Evolutionary conservation across 768 basidiomycete species (phyloP).

Genomic region (Rhodotorula kratochvilovae): DNA sequence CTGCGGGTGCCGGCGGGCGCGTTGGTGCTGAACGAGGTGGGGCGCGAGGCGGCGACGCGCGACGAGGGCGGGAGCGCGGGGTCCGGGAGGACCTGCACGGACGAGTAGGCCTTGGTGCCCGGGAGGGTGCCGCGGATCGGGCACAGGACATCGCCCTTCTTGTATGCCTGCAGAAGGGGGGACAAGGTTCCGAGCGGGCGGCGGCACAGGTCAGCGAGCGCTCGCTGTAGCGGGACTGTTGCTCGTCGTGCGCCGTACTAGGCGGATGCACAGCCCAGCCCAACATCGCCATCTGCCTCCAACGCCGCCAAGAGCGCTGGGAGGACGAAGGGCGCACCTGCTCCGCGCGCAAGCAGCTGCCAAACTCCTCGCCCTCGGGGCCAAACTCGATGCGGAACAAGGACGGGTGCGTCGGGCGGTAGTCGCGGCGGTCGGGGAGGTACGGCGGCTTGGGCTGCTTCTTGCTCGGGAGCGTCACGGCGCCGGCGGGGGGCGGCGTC

Average conservation of each 20-base stretch:
- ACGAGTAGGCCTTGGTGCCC: slow-evolving; percentile 34
- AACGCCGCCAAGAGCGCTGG: too few species aligned
- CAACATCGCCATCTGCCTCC: not conserved
- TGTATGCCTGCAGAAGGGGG: slow-evolving; percentile 16
- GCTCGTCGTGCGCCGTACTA: too few species aligned
- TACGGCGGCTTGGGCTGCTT: slow-evolving; percentile 26
- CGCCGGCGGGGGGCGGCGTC: slow-evolving; percentile 1
- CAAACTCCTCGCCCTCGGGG: slow-evolving; percentile 30
- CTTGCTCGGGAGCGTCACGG: not conserved
- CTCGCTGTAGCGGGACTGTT: too few species aligned
- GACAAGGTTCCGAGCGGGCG: too few species aligned
- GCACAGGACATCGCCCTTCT: slow-evolving; percentile 20
- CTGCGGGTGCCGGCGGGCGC: slow-evolving; percentile 4
- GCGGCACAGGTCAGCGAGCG: not conserved
- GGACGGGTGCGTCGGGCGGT: slow-evolving; percentile 28
- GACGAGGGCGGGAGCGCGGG: slow-evolving; percentile 24
- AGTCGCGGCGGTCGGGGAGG: slow-evolving; percentile 25
- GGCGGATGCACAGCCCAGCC: too few species aligned
- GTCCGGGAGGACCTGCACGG: slow-evolving; percentile 36
- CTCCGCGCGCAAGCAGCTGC: slow-evolving; percentile 31
- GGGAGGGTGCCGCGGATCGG: slow-evolving; percentile 35
- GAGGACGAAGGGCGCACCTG: slow-evolving; percentile 8
- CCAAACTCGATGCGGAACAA: slow-evolving; percentile 33
- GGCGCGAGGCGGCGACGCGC: not conserved
- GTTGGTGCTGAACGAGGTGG: not conserved